Evolutionary conservation across 495 filamentous ascomycete genomes (phyloP), one percentile per base, ranked within the genome.

Genomic region (Physcia stellaris): DNA sequence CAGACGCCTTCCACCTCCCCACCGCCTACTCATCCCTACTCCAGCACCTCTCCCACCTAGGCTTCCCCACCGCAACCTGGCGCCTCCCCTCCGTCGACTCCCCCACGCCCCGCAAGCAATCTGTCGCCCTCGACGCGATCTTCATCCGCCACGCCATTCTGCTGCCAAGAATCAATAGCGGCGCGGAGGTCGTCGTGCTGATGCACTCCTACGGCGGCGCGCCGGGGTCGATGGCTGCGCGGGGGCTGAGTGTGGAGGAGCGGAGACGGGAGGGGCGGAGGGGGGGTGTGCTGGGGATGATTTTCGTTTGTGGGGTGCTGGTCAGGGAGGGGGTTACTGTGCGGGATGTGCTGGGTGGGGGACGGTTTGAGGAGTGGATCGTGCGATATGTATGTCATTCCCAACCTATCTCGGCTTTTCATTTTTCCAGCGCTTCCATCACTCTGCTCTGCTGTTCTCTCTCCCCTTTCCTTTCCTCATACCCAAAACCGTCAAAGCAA

Each of bases 131-230:
- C 21, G 63, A 68, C 43, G 35, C 53, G 28, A 35, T 50, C 4
- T 47, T 46, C 16, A 47, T 67, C 4, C 55, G 53, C 6, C 23
- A 39, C 0, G 34, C 47, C 1, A 39, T 61, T 16, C 33, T 47
- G 39, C 29, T 46, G 22, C 32, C 43, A 48, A 37, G 53, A 40
- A n/a, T 45, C 37, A 40, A 57, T 50, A 31, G 56, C 1, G 63
- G 64, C 4, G 51, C 53, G 32, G 60, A 71, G 40, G 56, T 73
- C n/a, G 52, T 73, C 4, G 41, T 72, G 11, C 48, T 70, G 3
- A 58, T 51, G 12, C 68, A 72, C 46, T 67, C 64, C 26, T 74
- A 70, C 56, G 58, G 68, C 21, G 71, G 70, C 4, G 40, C 66
- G 9, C 64, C 70, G 0, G 66, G 63, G 4, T 59, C 52, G 46